These are phyloP conservation scores for Plenodomus lindquistii DNA, from an alignment of 2,329 filamentous ascomycete genomes.

Conservation along the genomic window DNA sequence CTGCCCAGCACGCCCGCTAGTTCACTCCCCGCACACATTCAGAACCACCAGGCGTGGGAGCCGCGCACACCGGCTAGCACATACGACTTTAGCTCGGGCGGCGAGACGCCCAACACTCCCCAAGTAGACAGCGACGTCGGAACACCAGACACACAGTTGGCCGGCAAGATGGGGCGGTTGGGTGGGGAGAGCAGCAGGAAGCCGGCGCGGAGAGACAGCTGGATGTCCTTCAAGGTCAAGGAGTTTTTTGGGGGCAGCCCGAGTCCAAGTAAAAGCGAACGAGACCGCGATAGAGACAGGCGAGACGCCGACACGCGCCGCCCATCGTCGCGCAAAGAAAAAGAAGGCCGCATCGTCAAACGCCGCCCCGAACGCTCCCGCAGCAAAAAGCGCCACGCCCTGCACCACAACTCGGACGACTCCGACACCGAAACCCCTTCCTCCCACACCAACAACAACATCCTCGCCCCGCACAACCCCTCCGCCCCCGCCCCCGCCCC, in stretches of 20 bases:
- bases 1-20: conserved; percentile 33
- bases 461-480: too few species aligned
- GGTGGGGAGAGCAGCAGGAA: conserved; percentile 40
- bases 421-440: conserved; percentile 25
- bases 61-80: conserved; percentile 42
- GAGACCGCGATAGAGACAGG: conserved; percentile 28
- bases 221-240: conserved; percentile 25
- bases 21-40: conserved; percentile 32
- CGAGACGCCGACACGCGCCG: conserved; percentile 11
- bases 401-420: conserved; percentile 19
- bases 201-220: conserved; percentile 33
- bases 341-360: conserved; percentile 46
- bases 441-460: conserved; percentile 4
- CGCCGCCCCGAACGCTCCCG: conserved; percentile 26
- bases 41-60: conserved; percentile 34
- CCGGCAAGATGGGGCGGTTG: conserved; percentile 32
- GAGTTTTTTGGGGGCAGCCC: conserved; percentile 30
- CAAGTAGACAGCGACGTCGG: conserved; percentile 48
- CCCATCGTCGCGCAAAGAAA: conserved; percentile 40
- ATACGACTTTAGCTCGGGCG: conserved; percentile 52
- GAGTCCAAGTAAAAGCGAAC: conserved; percentile 42
- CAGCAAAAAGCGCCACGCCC: conserved; percentile 30
- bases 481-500: too few species aligned
- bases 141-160: conserved; percentile 46
- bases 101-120: conserved; percentile 54